These are phyloP conservation scores for Gilbertella persicaria DNA, from an alignment of 371 early-diverging fungal species.

Conservation along the genomic window DNA sequence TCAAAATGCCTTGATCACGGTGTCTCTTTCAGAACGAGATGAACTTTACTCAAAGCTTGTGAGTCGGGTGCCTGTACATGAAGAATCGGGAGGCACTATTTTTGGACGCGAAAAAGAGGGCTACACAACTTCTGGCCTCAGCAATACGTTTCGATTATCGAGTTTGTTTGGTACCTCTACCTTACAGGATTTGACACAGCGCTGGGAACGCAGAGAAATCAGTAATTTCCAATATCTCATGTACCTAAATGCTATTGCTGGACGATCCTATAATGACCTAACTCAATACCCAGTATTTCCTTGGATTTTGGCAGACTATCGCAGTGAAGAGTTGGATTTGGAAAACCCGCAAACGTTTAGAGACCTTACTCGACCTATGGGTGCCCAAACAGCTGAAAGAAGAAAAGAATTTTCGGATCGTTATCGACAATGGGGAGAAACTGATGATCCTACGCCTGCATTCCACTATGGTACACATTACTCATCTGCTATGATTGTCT, in stretches of 20 bases:
- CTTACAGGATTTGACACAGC: slow-evolving; percentile 64
- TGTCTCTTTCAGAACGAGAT: slow-evolving; percentile 68
- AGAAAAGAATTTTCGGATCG: slow-evolving; percentile 60
- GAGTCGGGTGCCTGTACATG: slow-evolving; percentile 52
- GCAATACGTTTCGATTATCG: slow-evolving; percentile 53
- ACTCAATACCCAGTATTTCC: slow-evolving; percentile 78
- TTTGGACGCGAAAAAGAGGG: slow-evolving; percentile 47
- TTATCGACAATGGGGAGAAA: slow-evolving; percentile 71
- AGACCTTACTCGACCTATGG: slow-evolving; percentile 86
- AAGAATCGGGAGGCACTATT: slow-evolving; percentile 45
- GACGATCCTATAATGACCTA: slow-evolving; percentile 70
- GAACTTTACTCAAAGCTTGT: slow-evolving; percentile 68
- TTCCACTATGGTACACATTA: slow-evolving; percentile 94
- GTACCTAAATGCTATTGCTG: slow-evolving; percentile 85
- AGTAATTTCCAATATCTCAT: slow-evolving; percentile 89
- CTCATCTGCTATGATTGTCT: slow-evolving; percentile 83
- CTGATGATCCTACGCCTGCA: slow-evolving; percentile 68
- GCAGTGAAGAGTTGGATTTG: slow-evolving; percentile 70
- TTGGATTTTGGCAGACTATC: slow-evolving; percentile 76
- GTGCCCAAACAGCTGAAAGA: slow-evolving; percentile 73
- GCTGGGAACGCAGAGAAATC: slow-evolving; percentile 80
- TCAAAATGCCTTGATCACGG: slow-evolving; percentile 70
- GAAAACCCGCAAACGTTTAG: slow-evolving; percentile 71
- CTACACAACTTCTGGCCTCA: slow-evolving; percentile 18
- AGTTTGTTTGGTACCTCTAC: slow-evolving; percentile 70